Evolutionary conservation across 805 yeast species (phyloP), one percentile per base, ranked within the genome.

Genomic region (Nakazawaea anatomiae): DNA sequence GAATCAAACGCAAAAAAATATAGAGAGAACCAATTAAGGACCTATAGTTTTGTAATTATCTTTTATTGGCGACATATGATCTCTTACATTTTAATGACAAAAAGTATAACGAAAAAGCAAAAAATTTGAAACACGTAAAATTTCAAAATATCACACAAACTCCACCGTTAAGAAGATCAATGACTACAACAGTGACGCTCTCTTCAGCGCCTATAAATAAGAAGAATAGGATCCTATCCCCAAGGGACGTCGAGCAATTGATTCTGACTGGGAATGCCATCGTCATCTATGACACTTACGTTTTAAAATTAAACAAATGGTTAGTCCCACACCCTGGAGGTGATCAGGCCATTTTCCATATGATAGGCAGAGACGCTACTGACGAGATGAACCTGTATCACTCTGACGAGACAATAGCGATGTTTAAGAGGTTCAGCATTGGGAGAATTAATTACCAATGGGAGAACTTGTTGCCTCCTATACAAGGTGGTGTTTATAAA

Each of bases 331-430:
- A 89, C 65, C 97, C 97, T 0, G 97, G 97, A 12, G 96, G 97
- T 5, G 91, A 85, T 53, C 86, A 81, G 60, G 91, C 95, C 1
- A 83, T 90, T 6, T 73, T 72, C 58, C 97, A 90, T 66, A 75
- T 89, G 85, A 79, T 89, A 4, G 97, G 97, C 1, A 70, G 92
- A 51, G 96, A 89, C 66, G 96, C 96, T 25, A 84, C 94, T 0
- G 96, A 89, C 63, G 96, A 90, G 64, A 89, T 89, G 87, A 77
- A 82, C 48, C 90, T 91, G 7, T 89, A 88, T 60, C 96, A 89
- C 62, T 64, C 78, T 42, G 79, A 74, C 10, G 85, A 79, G 46
- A 78, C 94, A 0, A 68, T 76, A 7, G 45, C 53, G 3, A 65
- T 66, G 0, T 85, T 87, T 64, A 59, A 62, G n/a, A 73, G 66